phyloP scores from a whole-genome alignment of 345 rosid genomes.

The Salix dunnii region DNA sequence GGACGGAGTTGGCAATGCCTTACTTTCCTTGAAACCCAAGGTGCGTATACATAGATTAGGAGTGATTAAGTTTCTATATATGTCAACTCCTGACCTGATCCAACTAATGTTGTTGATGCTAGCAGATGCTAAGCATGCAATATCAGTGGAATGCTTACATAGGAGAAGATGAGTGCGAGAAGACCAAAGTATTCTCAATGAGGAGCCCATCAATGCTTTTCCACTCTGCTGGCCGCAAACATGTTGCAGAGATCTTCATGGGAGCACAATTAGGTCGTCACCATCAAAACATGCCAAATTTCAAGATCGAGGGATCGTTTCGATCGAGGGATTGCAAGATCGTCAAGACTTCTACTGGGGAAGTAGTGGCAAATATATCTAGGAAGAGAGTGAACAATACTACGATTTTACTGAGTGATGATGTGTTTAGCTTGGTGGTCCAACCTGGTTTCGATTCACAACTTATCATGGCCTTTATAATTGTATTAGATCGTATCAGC shows the following conservation, averaged over 20 bases:
- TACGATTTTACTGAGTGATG: slow-evolving; percentile 36
- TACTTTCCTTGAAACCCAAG: slow-evolving; percentile 43
- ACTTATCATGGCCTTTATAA: slow-evolving; percentile 45
- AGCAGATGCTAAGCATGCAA: slow-evolving; percentile 41
- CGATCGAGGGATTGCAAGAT: slow-evolving; percentile 31
- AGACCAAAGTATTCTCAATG: slow-evolving; percentile 39
- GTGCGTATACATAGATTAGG: slow-evolving; percentile 5
- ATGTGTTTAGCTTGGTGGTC: slow-evolving; percentile 45
- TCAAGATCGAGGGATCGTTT: slow-evolving; percentile 42
- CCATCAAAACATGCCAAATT: slow-evolving; percentile 26
- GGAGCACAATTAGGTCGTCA: not conserved
- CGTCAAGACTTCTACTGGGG: slow-evolving; percentile 10
- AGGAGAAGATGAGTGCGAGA: slow-evolving; percentile 26
- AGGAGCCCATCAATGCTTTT: slow-evolving; percentile 26
- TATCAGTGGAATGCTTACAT: slow-evolving; percentile 44
- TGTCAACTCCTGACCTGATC: not conserved
- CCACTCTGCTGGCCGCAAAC: slow-evolving; percentile 9
- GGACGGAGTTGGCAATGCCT: slow-evolving; percentile 50
- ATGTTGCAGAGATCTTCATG: slow-evolving; percentile 36
- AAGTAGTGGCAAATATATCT: slow-evolving; percentile 27
- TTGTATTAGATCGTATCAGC: slow-evolving; percentile 47
- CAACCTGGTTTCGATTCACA: slow-evolving; percentile 36
- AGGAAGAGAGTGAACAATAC: slow-evolving; percentile 37
- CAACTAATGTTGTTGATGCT: not conserved
- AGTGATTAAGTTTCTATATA: not conserved